phyloP scores from a whole-genome alignment of 2,329 filamentous ascomycete species.

The Ceratocystis colombiana region DNA sequence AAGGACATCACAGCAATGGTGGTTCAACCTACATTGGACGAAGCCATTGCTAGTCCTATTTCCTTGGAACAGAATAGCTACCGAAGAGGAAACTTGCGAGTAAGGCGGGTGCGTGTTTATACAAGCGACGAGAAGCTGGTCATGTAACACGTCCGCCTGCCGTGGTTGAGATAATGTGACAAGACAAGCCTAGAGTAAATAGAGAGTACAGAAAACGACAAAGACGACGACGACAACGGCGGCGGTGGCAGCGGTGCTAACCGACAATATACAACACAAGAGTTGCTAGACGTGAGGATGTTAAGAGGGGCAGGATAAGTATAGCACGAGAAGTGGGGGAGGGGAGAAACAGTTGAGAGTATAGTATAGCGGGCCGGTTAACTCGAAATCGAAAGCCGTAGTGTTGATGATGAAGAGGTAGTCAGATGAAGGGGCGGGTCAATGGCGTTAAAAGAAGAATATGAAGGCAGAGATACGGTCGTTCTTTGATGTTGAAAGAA shows the following conservation, averaged over 20 bases:
- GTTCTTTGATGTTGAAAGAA: slow-evolving; percentile 11
- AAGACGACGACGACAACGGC: neutral
- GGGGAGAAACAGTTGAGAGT: slow-evolving; percentile 12
- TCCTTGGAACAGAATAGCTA: slow-evolving; percentile 26
- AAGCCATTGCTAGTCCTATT: slow-evolving; percentile 26
- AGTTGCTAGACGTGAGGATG: slow-evolving; percentile 11
- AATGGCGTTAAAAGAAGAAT: neutral
- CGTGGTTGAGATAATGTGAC: neutral
- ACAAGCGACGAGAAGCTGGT: slow-evolving; percentile 8
- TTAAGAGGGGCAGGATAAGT: neutral
- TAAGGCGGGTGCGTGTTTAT: slow-evolving; percentile 20
- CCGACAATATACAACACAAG: neutral
- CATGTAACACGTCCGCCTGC: slow-evolving; percentile 15
- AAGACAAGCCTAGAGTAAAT: slow-evolving; percentile 14
- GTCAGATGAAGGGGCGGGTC: neutral
- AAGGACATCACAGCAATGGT: slow-evolving; percentile 26
- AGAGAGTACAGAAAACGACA: neutral
- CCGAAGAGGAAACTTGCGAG: slow-evolving; percentile 24
- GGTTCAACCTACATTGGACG: slow-evolving; percentile 26
- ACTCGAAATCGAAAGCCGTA: slow-evolving; percentile 1
- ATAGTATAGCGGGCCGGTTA: slow-evolving; percentile 4
- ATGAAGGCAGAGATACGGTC: neutral
- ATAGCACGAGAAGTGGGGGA: slow-evolving; percentile 18
- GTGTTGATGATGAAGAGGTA: neutral
- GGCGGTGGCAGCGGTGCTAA: neutral